Conservation (phyloP, 1,139 yeast species). For the Nadsonia starkeyi-henricii region DNA sequence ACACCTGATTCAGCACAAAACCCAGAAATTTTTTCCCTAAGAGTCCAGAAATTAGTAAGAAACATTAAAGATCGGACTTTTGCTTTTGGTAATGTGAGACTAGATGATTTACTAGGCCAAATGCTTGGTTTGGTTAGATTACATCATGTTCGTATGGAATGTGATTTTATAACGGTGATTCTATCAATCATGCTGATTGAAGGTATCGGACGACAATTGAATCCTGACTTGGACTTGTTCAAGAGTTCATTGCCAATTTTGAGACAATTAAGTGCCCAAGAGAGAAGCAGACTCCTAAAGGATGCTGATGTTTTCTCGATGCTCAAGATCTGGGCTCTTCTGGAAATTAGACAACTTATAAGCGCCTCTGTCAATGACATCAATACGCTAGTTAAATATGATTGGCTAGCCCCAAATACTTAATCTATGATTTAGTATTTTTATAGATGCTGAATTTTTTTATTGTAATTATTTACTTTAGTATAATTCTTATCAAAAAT, state of each 20-base stretch:
- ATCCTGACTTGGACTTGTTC: conserved; percentile 84
- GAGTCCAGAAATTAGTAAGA: conserved; percentile 71
- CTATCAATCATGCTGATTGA: conserved; percentile 81
- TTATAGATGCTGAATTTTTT: too few relatives aligned
- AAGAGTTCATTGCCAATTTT: conserved; percentile 88
- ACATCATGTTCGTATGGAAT: conserved; percentile 96
- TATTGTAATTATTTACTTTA: too few relatives aligned
- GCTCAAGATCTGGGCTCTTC: conserved; percentile 83
- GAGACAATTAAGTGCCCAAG: conserved; percentile 58
- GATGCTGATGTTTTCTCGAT: conserved; percentile 55
- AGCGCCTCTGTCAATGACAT: conserved; percentile 71
- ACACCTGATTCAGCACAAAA: conserved; percentile 88
- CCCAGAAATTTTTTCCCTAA: conserved; percentile 70
- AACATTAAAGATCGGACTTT: conserved; percentile 78
- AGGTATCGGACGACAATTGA: conserved; percentile 89
- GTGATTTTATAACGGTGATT: conserved; percentile 86
- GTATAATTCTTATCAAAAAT: too few relatives aligned
- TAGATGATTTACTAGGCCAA: conserved; percentile 80
- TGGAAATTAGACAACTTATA: conserved; percentile 80
- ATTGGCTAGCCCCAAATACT: conserved; percentile 47
- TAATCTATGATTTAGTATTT: not conserved
- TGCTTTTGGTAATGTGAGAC: conserved; percentile 80
- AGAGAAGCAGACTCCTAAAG: conserved; percentile 31
- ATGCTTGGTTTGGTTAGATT: conserved; percentile 81
- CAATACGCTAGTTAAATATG: conserved; percentile 41